phyloP scores from a whole-genome alignment of 2,329 filamentous ascomycete genomes.

The Cladophialophora immunda region DNA sequence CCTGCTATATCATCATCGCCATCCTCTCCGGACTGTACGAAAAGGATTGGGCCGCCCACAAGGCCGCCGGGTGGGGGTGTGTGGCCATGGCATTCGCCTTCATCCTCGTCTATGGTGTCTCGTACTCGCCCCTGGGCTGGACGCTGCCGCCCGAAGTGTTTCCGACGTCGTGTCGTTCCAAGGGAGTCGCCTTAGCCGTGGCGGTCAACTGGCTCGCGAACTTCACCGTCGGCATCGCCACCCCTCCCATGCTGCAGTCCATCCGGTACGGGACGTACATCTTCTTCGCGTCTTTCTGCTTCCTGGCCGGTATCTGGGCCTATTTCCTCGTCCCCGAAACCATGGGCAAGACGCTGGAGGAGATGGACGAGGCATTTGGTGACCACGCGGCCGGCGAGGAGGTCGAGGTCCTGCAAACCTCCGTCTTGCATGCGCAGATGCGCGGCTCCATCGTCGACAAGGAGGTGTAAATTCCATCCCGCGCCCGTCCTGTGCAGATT shows the following conservation, averaged over 20 bases:
- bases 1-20: conserved; percentile 73
- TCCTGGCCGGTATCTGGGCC: not conserved
- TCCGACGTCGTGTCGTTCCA: conserved; percentile 66
- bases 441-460: too few species aligned
- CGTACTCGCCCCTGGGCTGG: conserved; percentile 57
- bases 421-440: too few species aligned
- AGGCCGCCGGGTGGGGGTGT: conserved; percentile 62
- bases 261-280: conserved; percentile 63
- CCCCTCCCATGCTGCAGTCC: conserved; percentile 68
- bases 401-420: conserved; percentile 26
- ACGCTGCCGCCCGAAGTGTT: conserved; percentile 66
- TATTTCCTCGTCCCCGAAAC: conserved; percentile 65
- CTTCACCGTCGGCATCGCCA: conserved; percentile 71
- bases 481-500: too few species aligned
- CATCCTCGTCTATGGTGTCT: conserved; percentile 62
- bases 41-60: conserved; percentile 60
- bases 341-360: conserved; percentile 62
- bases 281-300: conserved; percentile 61
- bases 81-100: conserved; percentile 56
- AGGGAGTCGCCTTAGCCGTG: conserved; percentile 71
- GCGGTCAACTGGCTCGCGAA: conserved; percentile 71
- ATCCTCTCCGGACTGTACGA: conserved; percentile 65
- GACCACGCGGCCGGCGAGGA: conserved; percentile 35
- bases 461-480: too few species aligned
- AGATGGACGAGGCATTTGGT: conserved; percentile 60